A percentile compares a stretch with the other conserved stretches of the same genome.
Evolutionary conservation across 169 alveolate species (phyloP).

Genomic region (Theileria luwenshuni): DNA sequence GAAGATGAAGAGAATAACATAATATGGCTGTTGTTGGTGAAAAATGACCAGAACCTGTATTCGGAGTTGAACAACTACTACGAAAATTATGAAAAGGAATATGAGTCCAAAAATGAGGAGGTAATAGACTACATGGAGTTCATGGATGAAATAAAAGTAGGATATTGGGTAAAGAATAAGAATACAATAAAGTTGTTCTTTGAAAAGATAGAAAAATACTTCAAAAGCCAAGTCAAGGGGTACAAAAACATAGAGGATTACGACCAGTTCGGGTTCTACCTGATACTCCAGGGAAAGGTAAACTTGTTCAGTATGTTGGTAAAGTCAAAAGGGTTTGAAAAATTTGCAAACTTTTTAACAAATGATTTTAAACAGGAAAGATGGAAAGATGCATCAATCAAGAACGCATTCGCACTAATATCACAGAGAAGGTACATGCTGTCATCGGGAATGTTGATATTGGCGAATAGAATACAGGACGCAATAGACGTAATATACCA

Average conservation of each 20-base stretch:
- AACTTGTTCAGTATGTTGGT: slow-evolving; percentile 43
- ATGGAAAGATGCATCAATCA: slow-evolving; percentile 52
- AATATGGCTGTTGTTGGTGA: slow-evolving; percentile 50
- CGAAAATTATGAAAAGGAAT: neutral
- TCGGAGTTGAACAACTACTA: slow-evolving; percentile 16
- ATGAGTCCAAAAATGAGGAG: neutral
- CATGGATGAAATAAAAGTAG: slow-evolving; percentile 47
- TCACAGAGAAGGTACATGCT: slow-evolving; percentile 53
- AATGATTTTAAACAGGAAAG: slow-evolving; percentile 48
- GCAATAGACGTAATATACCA: slow-evolving; percentile 63
- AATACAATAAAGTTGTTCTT: slow-evolving; percentile 26
- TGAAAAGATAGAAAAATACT: slow-evolving; percentile 34
- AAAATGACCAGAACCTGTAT: slow-evolving; percentile 47
- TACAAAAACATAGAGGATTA: slow-evolving; percentile 31
- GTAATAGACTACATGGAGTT: slow-evolving; percentile 8
- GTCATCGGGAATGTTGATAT: slow-evolving; percentile 50
- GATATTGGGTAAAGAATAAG: slow-evolving; percentile 49
- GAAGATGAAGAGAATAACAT: slow-evolving; percentile 33
- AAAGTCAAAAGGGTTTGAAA: slow-evolving; percentile 52
- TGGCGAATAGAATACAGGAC: slow-evolving; percentile 46
- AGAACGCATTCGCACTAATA: slow-evolving; percentile 62
- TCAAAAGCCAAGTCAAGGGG: slow-evolving; percentile 26
- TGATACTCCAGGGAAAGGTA: slow-evolving; percentile 47
- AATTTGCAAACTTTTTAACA: slow-evolving; percentile 44
- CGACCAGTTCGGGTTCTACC: slow-evolving; percentile 68